Percentiles rank a stretch among this genome's conserved stretches.
Evolutionary conservation across 176 grass and related monocot species (phyloP).

Genomic region (Paspalum vaginatum): DNA sequence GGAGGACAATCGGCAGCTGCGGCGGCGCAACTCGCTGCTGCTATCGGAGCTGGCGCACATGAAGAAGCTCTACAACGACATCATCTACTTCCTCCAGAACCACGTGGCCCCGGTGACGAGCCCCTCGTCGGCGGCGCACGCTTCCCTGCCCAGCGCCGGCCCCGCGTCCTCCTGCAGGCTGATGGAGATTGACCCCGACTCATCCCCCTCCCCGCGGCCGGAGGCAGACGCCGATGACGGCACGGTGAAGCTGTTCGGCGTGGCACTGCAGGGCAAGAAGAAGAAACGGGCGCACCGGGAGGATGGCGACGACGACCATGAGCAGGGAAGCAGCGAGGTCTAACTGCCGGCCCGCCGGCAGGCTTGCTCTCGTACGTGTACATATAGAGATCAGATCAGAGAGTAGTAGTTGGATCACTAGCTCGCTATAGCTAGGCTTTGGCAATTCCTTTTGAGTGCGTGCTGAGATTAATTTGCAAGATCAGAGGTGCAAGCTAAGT

Average conservation of each 20-base stretch:
- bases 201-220: conserved; percentile 10
- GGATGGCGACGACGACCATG: conserved; percentile 33
- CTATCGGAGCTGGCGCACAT: conserved; percentile 86
- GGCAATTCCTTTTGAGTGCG: conserved; percentile 27
- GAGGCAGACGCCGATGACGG: not conserved
- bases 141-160: not conserved
- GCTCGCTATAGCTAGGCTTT: conserved; percentile 35
- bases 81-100: conserved; percentile 94
- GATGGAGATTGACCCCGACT: conserved; percentile 52
- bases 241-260: conserved; percentile 94
- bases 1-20: conserved; percentile 83
- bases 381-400: conserved; percentile 41
- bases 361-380: conserved; percentile 35
- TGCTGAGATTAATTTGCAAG: conserved; percentile 22
- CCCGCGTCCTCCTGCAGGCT: conserved; percentile 47
- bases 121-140: conserved; percentile 37
- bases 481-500: conserved; percentile 8
- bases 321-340: conserved; percentile 46
- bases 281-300: conserved; percentile 63
- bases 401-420: conserved; percentile 33
- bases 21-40: conserved; percentile 79
- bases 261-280: conserved; percentile 60
- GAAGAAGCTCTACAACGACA: conserved; percentile 98
- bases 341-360: not conserved
- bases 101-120: conserved; percentile 59